Conservation (phyloP, 2,329 filamentous ascomycete species). For the Torrubiella hemipterigena region DNA sequence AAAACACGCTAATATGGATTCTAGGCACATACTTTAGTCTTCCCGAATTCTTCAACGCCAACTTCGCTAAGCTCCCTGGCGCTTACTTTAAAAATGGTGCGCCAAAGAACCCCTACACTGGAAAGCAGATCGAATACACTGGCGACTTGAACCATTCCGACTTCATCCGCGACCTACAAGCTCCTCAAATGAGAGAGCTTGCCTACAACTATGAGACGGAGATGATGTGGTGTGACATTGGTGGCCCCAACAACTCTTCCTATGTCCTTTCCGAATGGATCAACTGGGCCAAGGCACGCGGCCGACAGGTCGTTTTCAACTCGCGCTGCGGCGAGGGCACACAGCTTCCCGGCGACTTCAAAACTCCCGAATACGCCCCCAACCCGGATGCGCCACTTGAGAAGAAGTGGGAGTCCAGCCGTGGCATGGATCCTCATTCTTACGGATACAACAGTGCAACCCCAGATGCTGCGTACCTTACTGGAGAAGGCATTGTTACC, state of each 20-base stretch:
- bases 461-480: conserved; percentile 35
- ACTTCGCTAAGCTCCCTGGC: conserved; percentile 28
- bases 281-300: conserved; percentile 22
- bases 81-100: conserved; percentile 25
- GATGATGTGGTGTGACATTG: conserved; percentile 38
- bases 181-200: conserved; percentile 33
- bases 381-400: conserved; percentile 3
- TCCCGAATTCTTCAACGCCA: conserved; percentile 37
- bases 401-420: conserved; percentile 47
- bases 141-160: conserved; percentile 25
- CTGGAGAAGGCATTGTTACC: conserved; percentile 31
- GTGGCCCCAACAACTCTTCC: conserved; percentile 28
- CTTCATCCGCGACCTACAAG: conserved; percentile 29
- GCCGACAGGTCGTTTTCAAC: conserved; percentile 41
- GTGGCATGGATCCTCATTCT: conserved; percentile 46
- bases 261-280: conserved; percentile 29
- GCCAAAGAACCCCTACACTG: conserved; percentile 31
- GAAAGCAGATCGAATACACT: conserved; percentile 26
- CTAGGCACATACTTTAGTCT: conserved; percentile 36
- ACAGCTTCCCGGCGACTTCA: conserved; percentile 40
- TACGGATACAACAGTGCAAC: conserved; percentile 50
- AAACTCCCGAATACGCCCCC: conserved; percentile 43
- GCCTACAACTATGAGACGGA: conserved; percentile 30
- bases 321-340: conserved; percentile 45
- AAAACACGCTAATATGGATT: conserved; percentile 26